Evolutionary conservation across 306 rosid genomes (phyloP).

Genomic region (Gillenia trifoliata): DNA sequence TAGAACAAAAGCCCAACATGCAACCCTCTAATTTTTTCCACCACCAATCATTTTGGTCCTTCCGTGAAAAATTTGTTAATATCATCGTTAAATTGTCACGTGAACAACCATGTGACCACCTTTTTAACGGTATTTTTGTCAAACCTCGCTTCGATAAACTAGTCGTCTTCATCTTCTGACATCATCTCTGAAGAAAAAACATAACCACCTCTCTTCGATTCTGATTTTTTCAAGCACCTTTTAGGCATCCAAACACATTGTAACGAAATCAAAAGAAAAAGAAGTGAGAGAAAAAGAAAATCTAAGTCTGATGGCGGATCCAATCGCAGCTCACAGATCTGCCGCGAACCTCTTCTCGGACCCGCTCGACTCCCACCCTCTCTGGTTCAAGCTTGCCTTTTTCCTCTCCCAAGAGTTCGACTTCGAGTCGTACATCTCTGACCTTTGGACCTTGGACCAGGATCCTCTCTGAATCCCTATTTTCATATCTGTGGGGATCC

Average conservation of each 20-base stretch:
- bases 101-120: too few relatives aligned
- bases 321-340: slow-evolving; percentile 62
- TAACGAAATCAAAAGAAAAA: background rate
- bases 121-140: too few relatives aligned
- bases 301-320: slow-evolving; percentile 68
- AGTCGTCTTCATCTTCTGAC: background rate
- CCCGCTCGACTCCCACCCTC: slow-evolving; percentile 75
- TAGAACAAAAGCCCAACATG: too few relatives aligned
- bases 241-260: slow-evolving; percentile 16
- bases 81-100: too few relatives aligned
- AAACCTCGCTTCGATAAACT: background rate
- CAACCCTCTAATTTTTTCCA: too few relatives aligned
- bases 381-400: slow-evolving; percentile 88
- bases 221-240: background rate
- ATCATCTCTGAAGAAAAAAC: slow-evolving; percentile 9
- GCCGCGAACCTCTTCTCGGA: slow-evolving; percentile 85
- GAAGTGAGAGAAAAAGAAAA: background rate
- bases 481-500: too few relatives aligned
- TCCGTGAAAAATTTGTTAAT: too few relatives aligned
- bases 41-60: too few relatives aligned
- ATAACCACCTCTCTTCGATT: background rate
- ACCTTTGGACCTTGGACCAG: slow-evolving; percentile 92
- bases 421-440: slow-evolving; percentile 80
- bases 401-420: slow-evolving; percentile 81
- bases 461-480: too few relatives aligned